phyloP scores from a whole-genome alignment of 345 rosid species.

The Aethionema arabicum region DNA sequence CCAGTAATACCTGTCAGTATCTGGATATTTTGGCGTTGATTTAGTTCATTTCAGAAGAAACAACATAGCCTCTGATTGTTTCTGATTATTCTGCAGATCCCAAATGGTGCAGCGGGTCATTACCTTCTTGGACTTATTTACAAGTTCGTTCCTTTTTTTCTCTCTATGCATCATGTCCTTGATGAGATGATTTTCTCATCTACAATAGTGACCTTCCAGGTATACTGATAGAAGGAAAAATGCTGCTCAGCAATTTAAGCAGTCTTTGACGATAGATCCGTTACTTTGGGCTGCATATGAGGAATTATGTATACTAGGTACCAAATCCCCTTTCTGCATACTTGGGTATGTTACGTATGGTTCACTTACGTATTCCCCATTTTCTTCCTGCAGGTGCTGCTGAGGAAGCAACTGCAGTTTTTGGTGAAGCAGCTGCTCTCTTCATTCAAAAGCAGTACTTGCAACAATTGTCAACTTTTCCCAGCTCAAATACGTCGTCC shows the following conservation, averaged over 20 bases:
- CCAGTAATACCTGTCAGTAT: conserved; percentile 10
- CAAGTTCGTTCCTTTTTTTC: conserved; percentile 51
- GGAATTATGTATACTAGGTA: conserved; percentile 89
- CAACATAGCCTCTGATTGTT: neutral
- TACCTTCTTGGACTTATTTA: conserved; percentile 95
- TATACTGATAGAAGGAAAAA: conserved; percentile 86
- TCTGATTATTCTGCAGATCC: conserved; percentile 55
- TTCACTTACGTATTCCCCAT: conserved; percentile 14
- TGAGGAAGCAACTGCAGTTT: conserved; percentile 80
- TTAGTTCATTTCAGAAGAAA: conserved; percentile 5
- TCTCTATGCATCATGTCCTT: conserved; percentile 17
- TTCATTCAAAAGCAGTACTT: conserved; percentile 81
- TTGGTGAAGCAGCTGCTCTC: conserved; percentile 85
- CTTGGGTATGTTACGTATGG: conserved; percentile 6
- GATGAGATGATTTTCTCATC: conserved; percentile 19
- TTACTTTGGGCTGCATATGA: conserved; percentile 94
- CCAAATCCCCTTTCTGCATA: conserved; percentile 18
- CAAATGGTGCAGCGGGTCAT: conserved; percentile 97
- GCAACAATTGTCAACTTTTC: conserved; percentile 48
- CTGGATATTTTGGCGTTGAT: neutral
- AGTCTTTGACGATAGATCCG: conserved; percentile 84
- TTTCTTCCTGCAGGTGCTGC: conserved; percentile 64
- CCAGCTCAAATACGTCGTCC: conserved; percentile 39
- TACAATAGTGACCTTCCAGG: conserved; percentile 46
- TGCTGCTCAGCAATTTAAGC: conserved; percentile 80